These are phyloP conservation scores for Davidsoniella virescens DNA, from an alignment of 2,329 filamentous ascomycete species.

Conservation along the genomic window DNA sequence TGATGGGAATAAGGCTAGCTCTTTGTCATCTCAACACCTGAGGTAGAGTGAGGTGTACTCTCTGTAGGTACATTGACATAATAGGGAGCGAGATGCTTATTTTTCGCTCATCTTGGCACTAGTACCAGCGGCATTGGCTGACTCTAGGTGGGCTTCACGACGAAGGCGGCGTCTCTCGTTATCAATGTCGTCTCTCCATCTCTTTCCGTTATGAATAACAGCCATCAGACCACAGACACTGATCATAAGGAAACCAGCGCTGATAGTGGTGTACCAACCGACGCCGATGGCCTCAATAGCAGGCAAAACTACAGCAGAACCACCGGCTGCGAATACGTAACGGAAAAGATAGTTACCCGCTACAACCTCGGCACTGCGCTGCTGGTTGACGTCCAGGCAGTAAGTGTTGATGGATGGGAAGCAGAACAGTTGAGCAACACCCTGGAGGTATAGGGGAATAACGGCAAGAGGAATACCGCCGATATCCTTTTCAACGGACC, in stretches of 20 bases:
- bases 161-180: constrained; percentile 5
- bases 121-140: not conserved
- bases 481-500: constrained; percentile 31
- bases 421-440: constrained; percentile 57
- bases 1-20: not conserved
- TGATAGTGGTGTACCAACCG: constrained; percentile 65
- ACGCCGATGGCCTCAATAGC: constrained; percentile 60
- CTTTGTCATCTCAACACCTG: not conserved
- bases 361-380: constrained; percentile 53
- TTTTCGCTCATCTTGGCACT: not conserved
- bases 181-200: constrained; percentile 25
- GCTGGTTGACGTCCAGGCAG: constrained; percentile 67
- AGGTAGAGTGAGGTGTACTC: not conserved
- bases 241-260: constrained; percentile 22
- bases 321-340: constrained; percentile 58
- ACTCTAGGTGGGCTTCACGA: constrained; percentile 4
- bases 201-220: constrained; percentile 24
- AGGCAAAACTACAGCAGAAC: constrained; percentile 56
- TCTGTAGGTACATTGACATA: too few species aligned
- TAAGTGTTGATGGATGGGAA: constrained; percentile 67
- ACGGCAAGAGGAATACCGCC: constrained; percentile 46
- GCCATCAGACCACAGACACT: constrained; percentile 14
- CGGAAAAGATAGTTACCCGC: constrained; percentile 67
- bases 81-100: not conserved
- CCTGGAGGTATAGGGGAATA: constrained; percentile 58